Evolutionary conservation across 2,329 filamentous ascomycete genomes (phyloP).

Genomic region (Aspergillus uvarum): DNA sequence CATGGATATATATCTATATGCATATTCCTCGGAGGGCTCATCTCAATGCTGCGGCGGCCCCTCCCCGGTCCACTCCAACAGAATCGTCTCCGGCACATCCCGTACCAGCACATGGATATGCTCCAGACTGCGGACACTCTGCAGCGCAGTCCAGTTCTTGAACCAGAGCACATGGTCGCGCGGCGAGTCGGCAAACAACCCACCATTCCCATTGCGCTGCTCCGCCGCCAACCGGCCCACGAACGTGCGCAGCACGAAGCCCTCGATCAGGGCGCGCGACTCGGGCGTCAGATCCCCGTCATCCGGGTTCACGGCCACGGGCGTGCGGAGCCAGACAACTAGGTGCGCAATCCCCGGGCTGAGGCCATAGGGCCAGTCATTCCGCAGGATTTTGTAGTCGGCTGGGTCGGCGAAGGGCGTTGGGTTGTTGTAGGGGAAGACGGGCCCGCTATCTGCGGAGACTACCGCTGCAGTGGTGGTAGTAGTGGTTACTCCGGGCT

Average conservation of each 20-base stretch:
- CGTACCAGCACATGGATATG: slow-evolving; percentile 57
- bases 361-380: slow-evolving; percentile 65
- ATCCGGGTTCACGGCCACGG: slow-evolving; percentile 46
- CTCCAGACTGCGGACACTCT: slow-evolving; percentile 60
- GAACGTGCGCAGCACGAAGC: slow-evolving; percentile 53
- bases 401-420: slow-evolving; percentile 54
- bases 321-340: slow-evolving; percentile 57
- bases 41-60: background rate
- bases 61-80: slow-evolving; percentile 48
- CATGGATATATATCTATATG: too few relatives aligned
- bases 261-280: slow-evolving; percentile 49
- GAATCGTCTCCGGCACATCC: slow-evolving; percentile 47
- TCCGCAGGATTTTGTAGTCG: slow-evolving; percentile 59
- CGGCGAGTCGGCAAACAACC: slow-evolving; percentile 28
- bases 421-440: slow-evolving; percentile 47
- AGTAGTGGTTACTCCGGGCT: slow-evolving; percentile 11
- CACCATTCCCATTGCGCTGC: slow-evolving; percentile 12
- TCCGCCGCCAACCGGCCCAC: slow-evolving; percentile 43
- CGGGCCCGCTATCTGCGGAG: slow-evolving; percentile 28
- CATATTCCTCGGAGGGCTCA: too few relatives aligned
- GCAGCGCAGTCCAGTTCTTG: slow-evolving; percentile 62
- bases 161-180: slow-evolving; percentile 60
- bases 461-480: too few relatives aligned
- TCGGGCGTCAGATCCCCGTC: slow-evolving; percentile 54
- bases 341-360: slow-evolving; percentile 56